phyloP scores from a whole-genome alignment of 1,284 basidiomycete genomes.

The Ceratorhiza oryzae-sativae region DNA sequence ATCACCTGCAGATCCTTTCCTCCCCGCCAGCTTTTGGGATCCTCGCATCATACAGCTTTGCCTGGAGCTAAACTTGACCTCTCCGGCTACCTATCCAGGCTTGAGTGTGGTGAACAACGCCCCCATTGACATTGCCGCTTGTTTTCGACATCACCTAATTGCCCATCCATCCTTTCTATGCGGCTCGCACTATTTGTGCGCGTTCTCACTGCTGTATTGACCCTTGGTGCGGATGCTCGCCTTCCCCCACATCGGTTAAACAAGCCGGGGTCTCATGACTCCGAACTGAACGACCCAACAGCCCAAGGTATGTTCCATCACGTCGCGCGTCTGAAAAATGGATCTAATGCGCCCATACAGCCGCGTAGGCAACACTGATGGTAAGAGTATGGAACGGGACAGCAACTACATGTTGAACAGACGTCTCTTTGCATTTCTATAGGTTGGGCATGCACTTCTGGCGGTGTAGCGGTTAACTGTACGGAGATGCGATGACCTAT shows the following conservation, averaged over 20 bases:
- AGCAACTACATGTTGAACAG: background rate
- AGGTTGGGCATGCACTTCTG: constrained; percentile 28
- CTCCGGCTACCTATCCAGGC: background rate
- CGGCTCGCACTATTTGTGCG: constrained; percentile 2
- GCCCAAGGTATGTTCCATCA: constrained; percentile 15
- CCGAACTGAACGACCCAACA: constrained; percentile 27
- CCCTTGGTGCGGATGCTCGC: constrained; percentile 12
- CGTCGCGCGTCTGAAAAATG: background rate
- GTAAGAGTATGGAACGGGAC: background rate
- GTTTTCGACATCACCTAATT: background rate
- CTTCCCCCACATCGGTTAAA: constrained; percentile 25
- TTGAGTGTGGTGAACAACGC: background rate
- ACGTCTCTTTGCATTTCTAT: background rate
- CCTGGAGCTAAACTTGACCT: background rate
- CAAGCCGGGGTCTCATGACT: constrained; percentile 30
- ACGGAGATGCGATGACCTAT: background rate
- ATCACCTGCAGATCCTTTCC: background rate
- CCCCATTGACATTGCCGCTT: background rate
- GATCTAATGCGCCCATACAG: background rate
- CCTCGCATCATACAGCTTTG: background rate
- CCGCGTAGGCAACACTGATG: constrained; percentile 34
- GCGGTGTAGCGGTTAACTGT: constrained; percentile 33
- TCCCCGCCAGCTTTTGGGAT: background rate
- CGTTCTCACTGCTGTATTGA: background rate
- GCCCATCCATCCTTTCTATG: background rate